Conservation (phyloP, 2,329 filamentous ascomycete genomes). For the Epichloe sp. region DNA sequence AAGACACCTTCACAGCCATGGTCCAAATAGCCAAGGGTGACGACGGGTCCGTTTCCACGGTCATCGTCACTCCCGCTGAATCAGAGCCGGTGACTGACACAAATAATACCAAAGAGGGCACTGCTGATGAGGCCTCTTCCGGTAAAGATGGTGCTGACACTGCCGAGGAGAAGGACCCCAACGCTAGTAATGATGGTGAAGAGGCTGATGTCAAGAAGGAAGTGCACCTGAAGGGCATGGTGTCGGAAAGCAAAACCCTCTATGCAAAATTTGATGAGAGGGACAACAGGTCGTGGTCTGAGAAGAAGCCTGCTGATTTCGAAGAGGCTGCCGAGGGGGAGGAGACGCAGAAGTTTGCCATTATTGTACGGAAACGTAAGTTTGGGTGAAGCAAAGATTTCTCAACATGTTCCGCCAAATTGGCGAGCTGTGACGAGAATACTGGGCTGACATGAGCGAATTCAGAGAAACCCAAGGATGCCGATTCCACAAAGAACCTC, state of each 20-base stretch:
- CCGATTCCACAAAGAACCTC: slow-evolving; percentile 46
- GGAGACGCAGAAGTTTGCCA: slow-evolving; percentile 46
- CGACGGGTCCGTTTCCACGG: neutral
- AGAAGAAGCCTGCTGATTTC: slow-evolving; percentile 39
- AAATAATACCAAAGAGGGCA: neutral
- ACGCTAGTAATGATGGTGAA: neutral
- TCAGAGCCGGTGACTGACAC: neutral
- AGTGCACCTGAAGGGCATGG: slow-evolving; percentile 20
- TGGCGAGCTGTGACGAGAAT: neutral
- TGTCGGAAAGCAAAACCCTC: slow-evolving; percentile 28
- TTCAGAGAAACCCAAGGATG: slow-evolving; percentile 31
- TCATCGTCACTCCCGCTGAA: neutral
- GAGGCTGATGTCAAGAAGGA: slow-evolving; percentile 7
- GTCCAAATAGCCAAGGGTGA: neutral
- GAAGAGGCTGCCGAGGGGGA: slow-evolving; percentile 46
- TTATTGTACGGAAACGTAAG: slow-evolving; percentile 40
- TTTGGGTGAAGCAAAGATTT: neutral
- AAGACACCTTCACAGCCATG: neutral
- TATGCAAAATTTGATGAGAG: slow-evolving; percentile 32
- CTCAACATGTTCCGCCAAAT: too few species aligned
- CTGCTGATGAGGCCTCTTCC: neutral
- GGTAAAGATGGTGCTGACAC: neutral
- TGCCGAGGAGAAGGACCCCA: neutral
- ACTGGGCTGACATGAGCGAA: too few species aligned
- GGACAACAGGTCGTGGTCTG: slow-evolving; percentile 40